phyloP scores from a whole-genome alignment of 495 filamentous ascomycete species.

The Neurospora terricola region DNA sequence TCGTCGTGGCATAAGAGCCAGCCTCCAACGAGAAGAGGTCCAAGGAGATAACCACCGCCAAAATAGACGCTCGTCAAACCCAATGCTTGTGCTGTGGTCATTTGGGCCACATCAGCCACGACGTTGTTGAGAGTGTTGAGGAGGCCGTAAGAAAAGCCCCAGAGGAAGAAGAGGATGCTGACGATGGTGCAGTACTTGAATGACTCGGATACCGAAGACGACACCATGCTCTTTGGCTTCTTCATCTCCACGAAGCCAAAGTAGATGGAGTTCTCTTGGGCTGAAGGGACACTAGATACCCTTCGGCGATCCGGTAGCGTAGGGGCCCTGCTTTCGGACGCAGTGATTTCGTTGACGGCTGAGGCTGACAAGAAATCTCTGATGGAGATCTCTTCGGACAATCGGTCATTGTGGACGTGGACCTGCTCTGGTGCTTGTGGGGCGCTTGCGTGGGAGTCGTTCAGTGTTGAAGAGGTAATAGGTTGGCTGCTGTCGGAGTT shows the following conservation, averaged over 20 bases:
- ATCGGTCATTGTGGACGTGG: neutral
- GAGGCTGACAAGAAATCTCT: neutral
- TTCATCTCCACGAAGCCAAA: slow-evolving; percentile 84
- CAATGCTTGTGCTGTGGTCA: slow-evolving; percentile 24
- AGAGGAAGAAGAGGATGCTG: slow-evolving; percentile 75
- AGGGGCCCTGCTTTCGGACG: neutral
- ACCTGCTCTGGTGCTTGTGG: neutral
- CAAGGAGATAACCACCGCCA: slow-evolving; percentile 51
- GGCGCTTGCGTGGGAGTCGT: neutral
- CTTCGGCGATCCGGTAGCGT: neutral
- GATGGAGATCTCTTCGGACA: slow-evolving; percentile 2
- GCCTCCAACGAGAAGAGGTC: slow-evolving; percentile 54
- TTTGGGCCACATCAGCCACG: slow-evolving; percentile 34
- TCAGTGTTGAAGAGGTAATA: neutral
- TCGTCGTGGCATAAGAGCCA: slow-evolving; percentile 54
- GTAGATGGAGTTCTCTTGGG: slow-evolving; percentile 25
- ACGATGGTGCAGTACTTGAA: slow-evolving; percentile 49
- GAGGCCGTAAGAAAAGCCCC: slow-evolving; percentile 82
- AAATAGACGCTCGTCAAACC: slow-evolving; percentile 32
- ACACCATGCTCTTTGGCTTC: slow-evolving; percentile 66
- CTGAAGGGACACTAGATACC: neutral
- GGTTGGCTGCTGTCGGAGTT: neutral
- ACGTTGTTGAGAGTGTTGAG: slow-evolving; percentile 52
- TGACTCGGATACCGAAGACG: slow-evolving; percentile 34
- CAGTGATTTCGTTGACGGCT: neutral